phyloP scores from a whole-genome alignment of 495 filamentous ascomycete genomes.

The Penicillium nucicola region DNA sequence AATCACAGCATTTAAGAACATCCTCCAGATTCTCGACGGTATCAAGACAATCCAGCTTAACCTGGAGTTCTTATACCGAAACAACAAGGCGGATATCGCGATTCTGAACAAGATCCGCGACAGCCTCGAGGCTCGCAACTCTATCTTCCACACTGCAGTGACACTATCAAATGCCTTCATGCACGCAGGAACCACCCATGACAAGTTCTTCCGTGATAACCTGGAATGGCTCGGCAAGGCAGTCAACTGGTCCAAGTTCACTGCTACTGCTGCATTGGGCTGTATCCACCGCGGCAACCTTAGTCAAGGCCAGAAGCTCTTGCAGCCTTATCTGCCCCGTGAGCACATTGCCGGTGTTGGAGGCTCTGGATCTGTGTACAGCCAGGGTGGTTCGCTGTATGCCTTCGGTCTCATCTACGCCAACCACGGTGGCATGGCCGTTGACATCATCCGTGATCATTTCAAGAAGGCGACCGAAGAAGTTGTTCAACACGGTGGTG shows the following conservation, averaged over 20 bases:
- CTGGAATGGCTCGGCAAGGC: constrained; percentile 98
- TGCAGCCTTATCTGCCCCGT: constrained; percentile 91
- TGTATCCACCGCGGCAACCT: constrained; percentile 96
- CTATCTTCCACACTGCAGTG: constrained; percentile 96
- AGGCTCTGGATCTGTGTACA: constrained; percentile 79
- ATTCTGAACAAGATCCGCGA: constrained; percentile 96
- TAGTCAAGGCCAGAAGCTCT: constrained; percentile 84
- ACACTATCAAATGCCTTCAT: constrained; percentile 98
- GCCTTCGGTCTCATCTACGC: constrained; percentile 96
- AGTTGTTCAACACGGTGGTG: constrained; percentile 95
- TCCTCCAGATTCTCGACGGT: constrained; percentile 83
- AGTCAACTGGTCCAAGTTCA: constrained; percentile 99
- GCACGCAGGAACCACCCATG: constrained; percentile 98
- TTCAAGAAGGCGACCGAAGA: constrained; percentile 88
- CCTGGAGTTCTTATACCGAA: constrained; percentile 92
- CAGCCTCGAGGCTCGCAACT: constrained; percentile 91
- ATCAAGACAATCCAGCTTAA: constrained; percentile 91
- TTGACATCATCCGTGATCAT: constrained; percentile 82
- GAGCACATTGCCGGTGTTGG: constrained; percentile 58
- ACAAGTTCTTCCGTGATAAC: constrained; percentile 96
- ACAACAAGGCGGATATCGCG: constrained; percentile 80
- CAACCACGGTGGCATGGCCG: constrained; percentile 91
- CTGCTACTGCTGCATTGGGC: constrained; percentile 92
- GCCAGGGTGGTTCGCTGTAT: constrained; percentile 93
- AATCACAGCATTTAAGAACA: constrained; percentile 66